Base-by-base conservation (phyloP, 305 asterid species). In the Plantago coronopus region DNA sequence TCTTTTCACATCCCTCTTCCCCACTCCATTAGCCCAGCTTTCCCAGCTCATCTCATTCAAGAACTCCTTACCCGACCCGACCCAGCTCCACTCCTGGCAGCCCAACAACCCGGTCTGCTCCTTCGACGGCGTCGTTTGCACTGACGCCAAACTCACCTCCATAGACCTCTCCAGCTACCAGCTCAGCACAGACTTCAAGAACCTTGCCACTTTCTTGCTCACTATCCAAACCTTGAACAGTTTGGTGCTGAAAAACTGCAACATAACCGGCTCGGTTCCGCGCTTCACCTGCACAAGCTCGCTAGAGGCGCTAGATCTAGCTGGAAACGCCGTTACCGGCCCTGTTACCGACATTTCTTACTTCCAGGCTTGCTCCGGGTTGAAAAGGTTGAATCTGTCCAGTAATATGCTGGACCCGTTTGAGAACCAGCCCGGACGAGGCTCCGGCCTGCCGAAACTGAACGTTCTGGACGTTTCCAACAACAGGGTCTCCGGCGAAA, bases 321-420 rank as follows among this genome's bases (percentile, higher is more conserved):
- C 98, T 15, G 86, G 54, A 42, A 91, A 91, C 68, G 54, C 68
- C 65, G 57, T 91, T 71, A 78, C 98, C 7, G 98, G 98, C 2
- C 81, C 87, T 0, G 58, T 83, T 25, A 37, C 83, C 42, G 98
- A 88, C 63, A 58, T 88, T 40, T 59, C 81, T 8, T 57, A 70
- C 27, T 69, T 88, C 50, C 77, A 72, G 16, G 70, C 59, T 55
- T 91, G 98, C 75, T 64, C 97, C 21, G 69, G 74, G 58, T 73
- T 91, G 64, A 48, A 12, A 3, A 64, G 44, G 21, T 83, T 91
- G 16, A 88, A 91, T 65, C 84, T 87, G 31, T 85, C 95, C 22
- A 55, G 15, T 48, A 91, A 91, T 65, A 78, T 72, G 0, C 47
- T 91, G 60, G 94, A 83, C 79, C 80, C 81, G 54, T 43, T 69